A percentile compares a stretch with the other conserved stretches of the same genome.
These are phyloP conservation scores for Wallacemonas sp. DNA, from an alignment of 208 protist species.

Conservation along the genomic window DNA sequence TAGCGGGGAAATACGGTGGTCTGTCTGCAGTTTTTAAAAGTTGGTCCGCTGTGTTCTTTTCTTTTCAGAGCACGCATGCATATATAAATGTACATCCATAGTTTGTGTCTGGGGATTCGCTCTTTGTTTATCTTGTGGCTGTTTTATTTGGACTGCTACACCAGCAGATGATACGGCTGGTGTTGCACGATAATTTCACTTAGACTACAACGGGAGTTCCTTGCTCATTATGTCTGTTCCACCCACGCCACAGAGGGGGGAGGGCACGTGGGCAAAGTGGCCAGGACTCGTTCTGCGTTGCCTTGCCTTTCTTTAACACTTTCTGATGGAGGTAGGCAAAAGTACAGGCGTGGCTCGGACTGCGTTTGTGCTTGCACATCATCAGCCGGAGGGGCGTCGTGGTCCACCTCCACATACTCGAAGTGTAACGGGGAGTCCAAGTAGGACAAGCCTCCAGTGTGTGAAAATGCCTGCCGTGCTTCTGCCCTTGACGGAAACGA, in stretches of 20 bases:
- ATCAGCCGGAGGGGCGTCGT: background rate
- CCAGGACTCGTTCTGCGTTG: background rate
- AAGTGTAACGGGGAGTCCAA: constrained; percentile 17
- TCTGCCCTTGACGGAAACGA: constrained; percentile 23
- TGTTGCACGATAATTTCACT: background rate
- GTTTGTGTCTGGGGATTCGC: no score
- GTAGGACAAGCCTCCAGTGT: constrained; percentile 14
- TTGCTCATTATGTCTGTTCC: background rate
- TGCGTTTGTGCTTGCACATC: background rate
- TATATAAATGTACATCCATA: no score
- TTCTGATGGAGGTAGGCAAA: background rate
- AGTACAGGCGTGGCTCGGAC: background rate
- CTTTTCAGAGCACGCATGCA: no score
- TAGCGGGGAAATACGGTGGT: no score
- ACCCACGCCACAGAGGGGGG: background rate
- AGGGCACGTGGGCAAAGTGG: background rate
- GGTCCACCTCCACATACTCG: constrained; percentile 6
- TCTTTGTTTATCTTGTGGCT: no score
- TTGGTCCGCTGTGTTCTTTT: no score
- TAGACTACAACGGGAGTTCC: background rate
- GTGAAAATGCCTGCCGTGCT: constrained; percentile 23
- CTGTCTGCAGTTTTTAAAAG: no score
- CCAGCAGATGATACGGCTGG: background rate
- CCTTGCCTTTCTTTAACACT: background rate
- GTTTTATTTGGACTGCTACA: no score